Base-by-base conservation (phyloP, 2,329 filamentous ascomycete genomes). In the Talaromyces sp. region DNA sequence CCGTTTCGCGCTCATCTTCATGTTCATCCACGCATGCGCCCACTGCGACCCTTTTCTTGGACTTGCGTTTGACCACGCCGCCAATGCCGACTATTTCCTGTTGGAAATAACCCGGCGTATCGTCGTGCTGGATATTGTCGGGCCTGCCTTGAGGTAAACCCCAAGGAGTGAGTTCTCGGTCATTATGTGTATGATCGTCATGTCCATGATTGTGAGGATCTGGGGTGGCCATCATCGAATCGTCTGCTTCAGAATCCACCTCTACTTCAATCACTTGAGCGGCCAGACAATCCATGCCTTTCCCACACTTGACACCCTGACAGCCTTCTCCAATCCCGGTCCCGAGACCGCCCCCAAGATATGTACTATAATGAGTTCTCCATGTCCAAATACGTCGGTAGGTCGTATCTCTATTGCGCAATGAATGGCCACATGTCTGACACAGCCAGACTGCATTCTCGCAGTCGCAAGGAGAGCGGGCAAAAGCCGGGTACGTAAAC, bases 1-100 rank as follows among this genome's bases (percentile, higher is more conserved):
- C 86, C 8, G 82, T 81, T 39, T 83, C 83, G 60, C 84, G 83
- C 75, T 96, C 91, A 70, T 93, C 91, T 65, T 91, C 89, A 78
- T 88, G 92, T 72, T 96, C 91, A 64, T 89, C 89, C 13, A 97
- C 93, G 64, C 89, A 91, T 4, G 89, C 90, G 0, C 93, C 93
- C 0, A 97, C 87, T 63, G 84, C 84, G 6, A 96, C 86, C 78
- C 91, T 88, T 69, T 88, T 88, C 69, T 95, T 91, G n/a, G 90
- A 82, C 77, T 93, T 96, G 64, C 88, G 90, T 81, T 96, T 96
- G 58, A 97, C 86, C 15, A 89, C 84, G 0, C 93, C 93, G 11
- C 93, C 93, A 52, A 97, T 90, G 2, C 93, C 93, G 70, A 96
- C 91, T 63, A 97, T 90, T 75, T 97, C 93, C 71, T 96, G 92